Base-by-base conservation (phyloP, 257 asterid genomes). In the Fraxinus quadrangulata region DNA sequence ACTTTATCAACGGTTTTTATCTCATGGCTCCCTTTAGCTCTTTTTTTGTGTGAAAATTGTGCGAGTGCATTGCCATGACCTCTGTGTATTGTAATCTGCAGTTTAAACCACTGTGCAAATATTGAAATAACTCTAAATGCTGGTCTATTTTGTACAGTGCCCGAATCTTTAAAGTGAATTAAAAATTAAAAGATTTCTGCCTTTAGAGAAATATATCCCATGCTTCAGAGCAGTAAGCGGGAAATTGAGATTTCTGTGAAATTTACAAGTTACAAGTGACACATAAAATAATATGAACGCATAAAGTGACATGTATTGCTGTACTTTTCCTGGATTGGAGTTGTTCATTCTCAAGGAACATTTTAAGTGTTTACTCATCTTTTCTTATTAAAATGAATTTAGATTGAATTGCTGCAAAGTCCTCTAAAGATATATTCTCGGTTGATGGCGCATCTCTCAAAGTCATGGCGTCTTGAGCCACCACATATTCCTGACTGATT, bases 171-270 rank as follows among this genome's bases (percentile, higher is more conserved):
- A 54, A 71, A 61, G 61, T 47, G 40, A 39, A 39, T n/a, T 17
- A 74, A 12, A 71, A 68, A 19, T 21, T 68, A 13, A 49, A 21
- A 0, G 30, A n/a, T 23, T 61, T 61, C 12, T 61, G 67, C 23
- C 30, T 7, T 14, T 61, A 21, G 31, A 2, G 9, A 61, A 6
- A 31, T 4, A 6, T 23, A 23, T 23, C 13, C 14, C 31, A 0
- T 61, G 67, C 30, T 21, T 26, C 31, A 61, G 67, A 23, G 6
- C 5, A 2, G 13, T 23, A 23, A 23, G 14, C 14, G 23, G 3
- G 67, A 23, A 12, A 3, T 23, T 59, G 79, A 87, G 90, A 82
- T 87, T 93, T 81, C 83, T 93, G 81, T 93, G 97, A 37, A 37
- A 37, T 37, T 6, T 7, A n/a, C 67, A 37, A 6, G 16, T 8